phyloP scores from a whole-genome alignment of 2,329 filamentous ascomycete genomes.

The Tolypocladium ovalisporum region DNA sequence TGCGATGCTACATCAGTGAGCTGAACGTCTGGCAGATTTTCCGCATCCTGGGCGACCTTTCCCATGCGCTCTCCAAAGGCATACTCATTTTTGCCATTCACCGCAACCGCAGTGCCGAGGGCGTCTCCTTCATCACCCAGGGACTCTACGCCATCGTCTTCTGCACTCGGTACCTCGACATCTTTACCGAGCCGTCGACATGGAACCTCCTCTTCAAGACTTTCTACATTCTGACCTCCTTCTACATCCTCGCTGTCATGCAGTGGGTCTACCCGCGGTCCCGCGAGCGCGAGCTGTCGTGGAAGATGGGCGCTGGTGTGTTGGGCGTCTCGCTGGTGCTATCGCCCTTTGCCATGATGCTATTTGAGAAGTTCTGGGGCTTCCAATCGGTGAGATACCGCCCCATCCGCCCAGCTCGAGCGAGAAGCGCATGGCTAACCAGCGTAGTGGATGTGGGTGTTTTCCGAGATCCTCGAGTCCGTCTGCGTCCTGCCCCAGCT shows the following conservation, averaged over 20 bases:
- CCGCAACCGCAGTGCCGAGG: conserved; percentile 77
- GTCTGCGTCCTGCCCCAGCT: conserved; percentile 86
- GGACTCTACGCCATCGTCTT: conserved; percentile 81
- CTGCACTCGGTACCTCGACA: conserved; percentile 73
- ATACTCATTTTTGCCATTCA: conserved; percentile 89
- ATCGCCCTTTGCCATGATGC: conserved; percentile 62
- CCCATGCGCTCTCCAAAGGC: conserved; percentile 76
- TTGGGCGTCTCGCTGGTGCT: conserved; percentile 53
- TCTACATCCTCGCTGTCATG: conserved; percentile 85
- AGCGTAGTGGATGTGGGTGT: conserved; percentile 66
- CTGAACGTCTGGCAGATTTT: conserved; percentile 37
- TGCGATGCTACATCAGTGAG: neutral
- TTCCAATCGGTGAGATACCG: conserved; percentile 35
- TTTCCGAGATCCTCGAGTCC: conserved; percentile 86
- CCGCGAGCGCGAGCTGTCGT: conserved; percentile 84
- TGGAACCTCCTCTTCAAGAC: conserved; percentile 83
- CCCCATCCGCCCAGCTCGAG: neutral
- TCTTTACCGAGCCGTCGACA: conserved; percentile 46
- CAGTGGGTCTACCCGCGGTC: conserved; percentile 76
- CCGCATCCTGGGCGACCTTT: conserved; percentile 72
- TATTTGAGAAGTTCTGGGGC: conserved; percentile 46
- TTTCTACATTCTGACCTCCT: conserved; percentile 73
- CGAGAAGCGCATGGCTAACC: conserved; percentile 6
- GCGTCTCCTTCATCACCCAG: conserved; percentile 86
- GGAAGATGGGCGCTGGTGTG: conserved; percentile 72